phyloP scores from a whole-genome alignment of 371 early-diverging fungal genomes.

The Mortierella sp. region DNA sequence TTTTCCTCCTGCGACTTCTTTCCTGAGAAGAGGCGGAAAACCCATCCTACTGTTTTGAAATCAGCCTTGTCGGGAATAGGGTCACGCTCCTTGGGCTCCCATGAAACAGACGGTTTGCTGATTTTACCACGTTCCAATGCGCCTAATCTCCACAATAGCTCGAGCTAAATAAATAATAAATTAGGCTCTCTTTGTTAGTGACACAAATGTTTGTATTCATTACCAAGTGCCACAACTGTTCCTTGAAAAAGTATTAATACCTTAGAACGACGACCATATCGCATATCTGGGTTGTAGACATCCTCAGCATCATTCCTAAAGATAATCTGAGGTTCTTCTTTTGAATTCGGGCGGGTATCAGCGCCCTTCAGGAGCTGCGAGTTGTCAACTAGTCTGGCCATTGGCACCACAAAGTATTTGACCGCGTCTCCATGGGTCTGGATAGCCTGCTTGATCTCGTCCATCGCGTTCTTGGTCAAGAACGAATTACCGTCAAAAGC shows the following conservation, averaged over 20 bases:
- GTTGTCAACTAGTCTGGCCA: constrained; percentile 76
- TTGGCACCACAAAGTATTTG: constrained; percentile 78
- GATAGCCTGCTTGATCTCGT: constrained; percentile 70
- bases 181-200: background rate
- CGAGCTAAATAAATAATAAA: constrained; percentile 57
- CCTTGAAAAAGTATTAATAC: constrained; percentile 37
- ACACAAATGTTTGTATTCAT: background rate
- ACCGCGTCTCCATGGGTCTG: constrained; percentile 62
- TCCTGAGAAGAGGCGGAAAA: constrained; percentile 76
- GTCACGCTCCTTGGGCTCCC: constrained; percentile 68
- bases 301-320: constrained; percentile 73
- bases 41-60: constrained; percentile 78
- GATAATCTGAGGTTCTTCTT: constrained; percentile 80
- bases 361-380: constrained; percentile 64
- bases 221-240: background rate
- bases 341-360: constrained; percentile 71
- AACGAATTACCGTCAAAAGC: constrained; percentile 82
- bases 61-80: constrained; percentile 68
- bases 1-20: constrained; percentile 76
- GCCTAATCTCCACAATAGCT: constrained; percentile 75
- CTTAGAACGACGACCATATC: constrained; percentile 81
- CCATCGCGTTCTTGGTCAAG: constrained; percentile 68
- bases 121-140: constrained; percentile 67
- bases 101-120: constrained; percentile 72
- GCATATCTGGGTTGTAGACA: constrained; percentile 75